These are phyloP conservation scores for Striga hermonthica DNA, from an alignment of 305 asterid genomes.

Conservation along the genomic window DNA sequence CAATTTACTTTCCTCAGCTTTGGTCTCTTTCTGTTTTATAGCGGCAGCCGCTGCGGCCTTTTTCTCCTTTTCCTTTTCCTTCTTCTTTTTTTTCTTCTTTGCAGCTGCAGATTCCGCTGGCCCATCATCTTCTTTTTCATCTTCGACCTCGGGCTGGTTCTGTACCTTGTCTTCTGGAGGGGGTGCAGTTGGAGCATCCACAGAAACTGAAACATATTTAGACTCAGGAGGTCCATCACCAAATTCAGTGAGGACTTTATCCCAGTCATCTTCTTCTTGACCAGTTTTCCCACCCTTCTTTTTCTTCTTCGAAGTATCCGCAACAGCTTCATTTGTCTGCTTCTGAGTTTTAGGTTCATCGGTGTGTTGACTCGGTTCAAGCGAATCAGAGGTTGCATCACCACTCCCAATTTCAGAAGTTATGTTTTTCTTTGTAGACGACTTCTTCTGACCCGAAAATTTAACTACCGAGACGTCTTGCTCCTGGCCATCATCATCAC, in stretches of 20 bases:
- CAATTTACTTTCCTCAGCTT: conserved; percentile 43
- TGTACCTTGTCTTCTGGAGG: conserved; percentile 43
- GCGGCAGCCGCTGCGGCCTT: conserved; percentile 60
- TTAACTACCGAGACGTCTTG: conserved; percentile 45
- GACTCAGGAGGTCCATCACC: conserved; percentile 55
- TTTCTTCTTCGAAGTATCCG: conserved; percentile 52
- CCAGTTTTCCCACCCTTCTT: conserved; percentile 58
- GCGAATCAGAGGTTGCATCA: conserved; percentile 36
- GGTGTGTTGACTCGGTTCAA: conserved; percentile 37
- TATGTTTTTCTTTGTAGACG: conserved; percentile 61
- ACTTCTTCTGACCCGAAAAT: conserved; percentile 87
- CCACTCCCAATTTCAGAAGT: conserved; percentile 36
- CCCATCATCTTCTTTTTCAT: conserved; percentile 64
- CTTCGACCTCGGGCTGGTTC: conserved; percentile 22
- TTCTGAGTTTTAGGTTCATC: conserved; percentile 42
- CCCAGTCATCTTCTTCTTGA: conserved; percentile 80
- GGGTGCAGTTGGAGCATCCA: conserved; percentile 40
- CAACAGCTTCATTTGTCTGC: conserved; percentile 43
- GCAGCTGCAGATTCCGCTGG: conserved; percentile 67
- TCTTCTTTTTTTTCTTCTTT: conserved; percentile 94
- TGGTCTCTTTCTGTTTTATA: conserved; percentile 59
- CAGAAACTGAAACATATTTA: conserved; percentile 37
- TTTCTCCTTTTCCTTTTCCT: conserved; percentile 71
- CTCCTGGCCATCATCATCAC: conserved; percentile 34
- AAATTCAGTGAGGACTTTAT: conserved; percentile 74